Conservation (phyloP, 106 monocot species). For the Dioscorea dumetorum region DNA sequence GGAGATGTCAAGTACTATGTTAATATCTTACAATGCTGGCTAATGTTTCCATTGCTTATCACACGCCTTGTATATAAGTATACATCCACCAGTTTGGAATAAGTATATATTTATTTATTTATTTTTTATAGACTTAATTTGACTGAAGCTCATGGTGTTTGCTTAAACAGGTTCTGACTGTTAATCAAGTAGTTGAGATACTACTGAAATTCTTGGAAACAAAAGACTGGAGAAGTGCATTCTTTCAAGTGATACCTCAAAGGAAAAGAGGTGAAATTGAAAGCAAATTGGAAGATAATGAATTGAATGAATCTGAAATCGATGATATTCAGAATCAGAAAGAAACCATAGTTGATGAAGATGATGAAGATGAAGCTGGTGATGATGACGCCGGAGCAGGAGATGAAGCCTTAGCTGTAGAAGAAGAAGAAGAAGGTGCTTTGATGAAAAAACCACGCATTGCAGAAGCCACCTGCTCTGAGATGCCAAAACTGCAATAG, state of each 20-base stretch:
- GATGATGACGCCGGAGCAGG: conserved; percentile 3
- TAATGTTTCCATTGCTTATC: too few species aligned
- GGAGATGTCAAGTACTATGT: too few species aligned
- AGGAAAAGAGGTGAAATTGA: conserved; percentile 63
- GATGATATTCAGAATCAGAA: neutral
- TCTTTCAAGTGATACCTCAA: conserved; percentile 91
- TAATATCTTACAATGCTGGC: too few species aligned
- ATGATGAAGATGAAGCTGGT: conserved; percentile 10
- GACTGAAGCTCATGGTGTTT: neutral
- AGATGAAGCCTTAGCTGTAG: neutral
- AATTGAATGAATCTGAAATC: conserved; percentile 6
- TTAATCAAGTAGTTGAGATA: conserved; percentile 98
- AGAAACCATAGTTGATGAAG: conserved; percentile 5
- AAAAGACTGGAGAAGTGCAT: conserved; percentile 85
- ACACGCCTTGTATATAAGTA: too few species aligned
- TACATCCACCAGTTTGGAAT: too few species aligned
- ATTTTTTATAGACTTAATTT: too few species aligned
- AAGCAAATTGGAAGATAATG: conserved; percentile 4
- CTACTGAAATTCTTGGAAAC: conserved; percentile 86
- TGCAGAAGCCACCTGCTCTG: conserved; percentile 4
- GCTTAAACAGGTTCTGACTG: conserved; percentile 77
- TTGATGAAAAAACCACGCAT: conserved; percentile 32
- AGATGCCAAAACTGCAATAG: too few species aligned
- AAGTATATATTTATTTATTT: too few species aligned
- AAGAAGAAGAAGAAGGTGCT: neutral